Percentiles rank a stretch among this genome's conserved stretches.
Evolutionary conservation across 257 asterid genomes (phyloP).

Genomic region (Ehretia macrophylla): DNA sequence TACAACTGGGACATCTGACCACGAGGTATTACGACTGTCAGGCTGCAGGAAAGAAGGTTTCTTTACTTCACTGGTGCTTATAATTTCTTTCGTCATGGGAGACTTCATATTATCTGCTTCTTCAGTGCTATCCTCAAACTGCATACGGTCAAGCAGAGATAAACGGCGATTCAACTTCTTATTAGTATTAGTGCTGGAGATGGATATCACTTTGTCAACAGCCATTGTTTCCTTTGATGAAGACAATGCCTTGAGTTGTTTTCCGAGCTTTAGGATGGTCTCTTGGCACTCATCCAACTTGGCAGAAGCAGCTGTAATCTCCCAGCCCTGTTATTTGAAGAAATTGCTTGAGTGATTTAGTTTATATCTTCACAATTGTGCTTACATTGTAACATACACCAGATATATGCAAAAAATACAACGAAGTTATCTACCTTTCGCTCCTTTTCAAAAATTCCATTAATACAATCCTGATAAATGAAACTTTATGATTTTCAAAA

Average conservation of each 20-base stretch:
- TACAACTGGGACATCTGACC: conserved; percentile 10
- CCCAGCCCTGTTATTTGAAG: conserved; percentile 59
- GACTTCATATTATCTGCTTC: conserved; percentile 19
- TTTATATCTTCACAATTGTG: not conserved
- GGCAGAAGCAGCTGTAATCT: conserved; percentile 67
- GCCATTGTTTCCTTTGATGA: conserved; percentile 40
- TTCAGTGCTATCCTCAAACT: conserved; percentile 42
- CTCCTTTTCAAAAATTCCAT: too few relatives aligned
- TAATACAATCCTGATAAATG: too few relatives aligned
- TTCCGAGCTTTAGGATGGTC: conserved; percentile 66
- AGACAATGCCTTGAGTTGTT: conserved; percentile 58
- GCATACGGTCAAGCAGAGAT: conserved; percentile 75
- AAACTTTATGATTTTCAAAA: too few relatives aligned
- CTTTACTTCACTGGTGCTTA: conserved; percentile 15
- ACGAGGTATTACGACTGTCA: not conserved
- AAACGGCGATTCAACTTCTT: conserved; percentile 39
- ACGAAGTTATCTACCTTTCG: too few relatives aligned
- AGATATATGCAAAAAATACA: too few relatives aligned
- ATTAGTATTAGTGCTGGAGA: conserved; percentile 20
- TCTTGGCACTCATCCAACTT: conserved; percentile 81
- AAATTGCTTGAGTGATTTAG: not conserved
- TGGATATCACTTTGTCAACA: conserved; percentile 31
- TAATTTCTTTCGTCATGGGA: conserved; percentile 31
- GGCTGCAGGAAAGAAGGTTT: not conserved
- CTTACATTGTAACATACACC: too few relatives aligned